Conservation (phyloP, 805 yeast species). For the Candida caryicola region DNA sequence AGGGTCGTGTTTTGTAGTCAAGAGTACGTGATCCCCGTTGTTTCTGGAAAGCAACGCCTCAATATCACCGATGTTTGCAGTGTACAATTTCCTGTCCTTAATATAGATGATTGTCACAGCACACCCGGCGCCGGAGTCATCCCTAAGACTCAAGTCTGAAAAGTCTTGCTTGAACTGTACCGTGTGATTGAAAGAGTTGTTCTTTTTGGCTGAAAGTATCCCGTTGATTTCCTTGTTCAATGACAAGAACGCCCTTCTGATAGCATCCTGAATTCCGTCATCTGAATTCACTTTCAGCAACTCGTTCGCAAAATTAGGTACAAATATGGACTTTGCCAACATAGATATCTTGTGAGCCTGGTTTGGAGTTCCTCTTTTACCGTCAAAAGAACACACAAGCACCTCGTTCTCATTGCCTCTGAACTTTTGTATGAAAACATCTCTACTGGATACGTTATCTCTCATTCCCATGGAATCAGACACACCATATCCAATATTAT, state of each 20-base stretch:
- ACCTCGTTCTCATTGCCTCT: conserved; percentile 82
- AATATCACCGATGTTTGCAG: conserved; percentile 91
- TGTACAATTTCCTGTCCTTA: conserved; percentile 63
- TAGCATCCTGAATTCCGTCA: conserved; percentile 65
- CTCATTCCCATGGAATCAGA: conserved; percentile 79
- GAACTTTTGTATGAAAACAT: conserved; percentile 82
- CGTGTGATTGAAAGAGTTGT: conserved; percentile 36
- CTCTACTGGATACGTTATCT: conserved; percentile 68
- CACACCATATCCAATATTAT: conserved; percentile 81
- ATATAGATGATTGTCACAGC: conserved; percentile 80
- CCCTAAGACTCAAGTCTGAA: conserved; percentile 52
- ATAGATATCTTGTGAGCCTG: conserved; percentile 66
- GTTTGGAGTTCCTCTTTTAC: conserved; percentile 56
- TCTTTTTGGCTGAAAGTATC: conserved; percentile 44
- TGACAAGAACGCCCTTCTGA: conserved; percentile 75
- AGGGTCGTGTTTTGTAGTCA: conserved; percentile 83
- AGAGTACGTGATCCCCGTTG: conserved; percentile 73
- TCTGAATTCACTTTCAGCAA: conserved; percentile 43
- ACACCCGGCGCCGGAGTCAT: conserved; percentile 77
- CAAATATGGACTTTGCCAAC: conserved; percentile 69
- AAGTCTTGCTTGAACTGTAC: conserved; percentile 31
- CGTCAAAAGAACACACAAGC: conserved; percentile 81
- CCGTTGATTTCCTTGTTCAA: conserved; percentile 82
- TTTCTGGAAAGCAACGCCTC: conserved; percentile 74
- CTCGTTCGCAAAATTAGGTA: conserved; percentile 65